Evolutionary conservation across 371 early-diverging fungal genomes (phyloP), one percentile per base, ranked within the genome.

Genomic region (Rhizoclosmatium hyalinum): DNA sequence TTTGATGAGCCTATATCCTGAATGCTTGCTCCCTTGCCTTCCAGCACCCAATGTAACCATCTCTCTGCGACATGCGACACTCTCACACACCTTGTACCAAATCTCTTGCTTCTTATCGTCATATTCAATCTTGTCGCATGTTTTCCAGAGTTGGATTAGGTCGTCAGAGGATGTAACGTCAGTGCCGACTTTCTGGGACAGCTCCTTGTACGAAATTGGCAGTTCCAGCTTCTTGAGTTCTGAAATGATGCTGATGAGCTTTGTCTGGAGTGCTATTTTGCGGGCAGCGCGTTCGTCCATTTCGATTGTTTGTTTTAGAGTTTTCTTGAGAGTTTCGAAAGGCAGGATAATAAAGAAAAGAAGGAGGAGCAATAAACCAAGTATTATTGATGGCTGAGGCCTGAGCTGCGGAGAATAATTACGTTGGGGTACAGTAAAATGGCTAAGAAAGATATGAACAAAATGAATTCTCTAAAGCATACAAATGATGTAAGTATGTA

Each of bases 11-110:
- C 32, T 32, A 32, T 32, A 32, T 32, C 32, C 32, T 32, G 32
- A 32, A 32, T 32, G 32, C 32, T 32, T 32, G 0, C 32, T 32
- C 32, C 32, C 32, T 32, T 32, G 32, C 32, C 1, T 32, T 32
- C 32, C 32, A 32, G 1, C 32, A 32, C 32, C 32, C 1, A 32
- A 32, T 32, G 32, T 32, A 32, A 32, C 32, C 32, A 32, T 32
- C 32, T 32, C 32, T 32, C 50, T 50, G 6, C 6, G 50, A 50
- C 50, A 17, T 50, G 1, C 50, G 50, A 6, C 50, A 50, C 50
- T 21, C 47, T 8, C 6, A 12, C 55, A 17, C 47, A 77, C 77
- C 77, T 77, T 77, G 69, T 73, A 77, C 77, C 77, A 77, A 41
- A 77, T 77, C 41, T 17, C 24, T 41, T 73, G 67, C 32, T 43